These are phyloP conservation scores for Nannizziopsis barbatae DNA, from an alignment of 2,329 filamentous ascomycete species.

Conservation along the genomic window DNA sequence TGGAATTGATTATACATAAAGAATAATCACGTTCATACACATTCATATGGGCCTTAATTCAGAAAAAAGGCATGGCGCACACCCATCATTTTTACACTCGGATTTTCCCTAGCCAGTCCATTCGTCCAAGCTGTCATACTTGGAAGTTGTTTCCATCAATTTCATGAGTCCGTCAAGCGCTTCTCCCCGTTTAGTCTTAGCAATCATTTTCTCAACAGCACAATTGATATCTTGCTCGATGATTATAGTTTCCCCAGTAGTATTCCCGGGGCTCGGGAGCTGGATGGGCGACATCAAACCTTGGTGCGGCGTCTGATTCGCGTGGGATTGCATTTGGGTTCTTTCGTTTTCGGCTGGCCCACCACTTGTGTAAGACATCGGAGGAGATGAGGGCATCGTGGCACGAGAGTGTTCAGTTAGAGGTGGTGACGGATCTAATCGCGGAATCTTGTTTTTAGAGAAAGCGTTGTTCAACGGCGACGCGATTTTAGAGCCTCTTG, in stretches of 20 bases:
- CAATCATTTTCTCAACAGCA: slow-evolving; percentile 15
- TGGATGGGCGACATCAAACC: slow-evolving; percentile 25
- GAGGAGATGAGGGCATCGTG: slow-evolving; percentile 17
- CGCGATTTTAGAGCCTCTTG: slow-evolving; percentile 1
- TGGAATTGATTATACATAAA: too few species aligned
- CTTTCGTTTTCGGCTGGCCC: slow-evolving; percentile 11
- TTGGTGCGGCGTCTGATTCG: slow-evolving; percentile 5
- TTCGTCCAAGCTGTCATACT: slow-evolving; percentile 18
- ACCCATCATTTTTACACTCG: not conserved
- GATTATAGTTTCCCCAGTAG: slow-evolving; percentile 10
- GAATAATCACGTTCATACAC: too few species aligned
- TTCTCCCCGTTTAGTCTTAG: slow-evolving; percentile 26
- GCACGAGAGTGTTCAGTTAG: slow-evolving; percentile 7
- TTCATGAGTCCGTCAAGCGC: slow-evolving; percentile 32
- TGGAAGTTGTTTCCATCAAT: slow-evolving; percentile 29
- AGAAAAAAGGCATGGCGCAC: not conserved
- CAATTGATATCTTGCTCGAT: slow-evolving; percentile 15
- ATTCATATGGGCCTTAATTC: not conserved
- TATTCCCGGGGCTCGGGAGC: slow-evolving; percentile 25
- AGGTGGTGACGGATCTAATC: slow-evolving; percentile 9
- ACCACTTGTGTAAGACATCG: slow-evolving; percentile 13
- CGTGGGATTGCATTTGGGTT: slow-evolving; percentile 17
- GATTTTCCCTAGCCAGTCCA: slow-evolving; percentile 6
- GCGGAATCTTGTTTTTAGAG: not conserved
- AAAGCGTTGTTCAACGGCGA: not conserved